Evolutionary conservation across 441 rosid genomes (phyloP).

Genomic region (Croton laevigatus): DNA sequence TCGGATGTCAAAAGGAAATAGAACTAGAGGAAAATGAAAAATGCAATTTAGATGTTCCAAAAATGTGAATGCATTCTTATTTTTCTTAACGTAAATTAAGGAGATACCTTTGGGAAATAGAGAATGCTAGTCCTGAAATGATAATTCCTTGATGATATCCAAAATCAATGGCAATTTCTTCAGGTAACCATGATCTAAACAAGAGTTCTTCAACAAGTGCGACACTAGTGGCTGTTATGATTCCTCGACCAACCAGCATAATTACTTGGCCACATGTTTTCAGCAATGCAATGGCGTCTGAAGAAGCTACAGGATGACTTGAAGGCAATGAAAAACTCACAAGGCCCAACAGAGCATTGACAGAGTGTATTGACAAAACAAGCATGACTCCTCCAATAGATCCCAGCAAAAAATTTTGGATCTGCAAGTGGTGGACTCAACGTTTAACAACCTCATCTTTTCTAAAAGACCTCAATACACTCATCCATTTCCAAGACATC

Average conservation of each 20-base stretch:
- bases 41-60: background rate
- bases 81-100: background rate
- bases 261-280: constrained; percentile 43
- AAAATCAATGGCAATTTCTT: constrained; percentile 75
- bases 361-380: constrained; percentile 55
- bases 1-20: background rate
- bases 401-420: constrained; percentile 54
- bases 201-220: constrained; percentile 85
- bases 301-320: constrained; percentile 42
- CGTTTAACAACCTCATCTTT: constrained; percentile 10
- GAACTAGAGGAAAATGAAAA: background rate
- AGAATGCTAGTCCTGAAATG: constrained; percentile 71
- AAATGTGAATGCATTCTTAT: background rate
- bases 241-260: constrained; percentile 50
- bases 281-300: constrained; percentile 40
- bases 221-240: constrained; percentile 56
- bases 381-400: constrained; percentile 70
- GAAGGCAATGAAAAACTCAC: constrained; percentile 62
- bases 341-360: constrained; percentile 62
- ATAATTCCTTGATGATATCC: constrained; percentile 78
- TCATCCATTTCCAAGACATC: constrained; percentile 1
- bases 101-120: constrained; percentile 75
- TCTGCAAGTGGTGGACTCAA: constrained; percentile 46
- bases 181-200: constrained; percentile 87
- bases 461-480: background rate